Conservation (phyloP, 495 filamentous ascomycete species). For the Pyrenula aspistea region DNA sequence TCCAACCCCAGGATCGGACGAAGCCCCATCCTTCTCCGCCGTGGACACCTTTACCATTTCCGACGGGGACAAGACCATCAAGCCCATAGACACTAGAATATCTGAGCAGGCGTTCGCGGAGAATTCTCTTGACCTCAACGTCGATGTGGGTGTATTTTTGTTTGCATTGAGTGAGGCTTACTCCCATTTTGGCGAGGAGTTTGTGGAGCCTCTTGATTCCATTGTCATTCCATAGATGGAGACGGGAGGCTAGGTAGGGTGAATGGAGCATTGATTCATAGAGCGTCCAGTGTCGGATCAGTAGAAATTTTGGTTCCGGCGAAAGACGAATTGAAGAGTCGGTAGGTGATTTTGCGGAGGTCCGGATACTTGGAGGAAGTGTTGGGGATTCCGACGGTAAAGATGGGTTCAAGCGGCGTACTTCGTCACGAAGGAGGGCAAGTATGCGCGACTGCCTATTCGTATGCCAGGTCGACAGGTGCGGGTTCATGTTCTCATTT, state of each 20-base stretch:
- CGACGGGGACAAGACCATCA: slow-evolving; percentile 75
- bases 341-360: slow-evolving; percentile 74
- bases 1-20: slow-evolving; percentile 95
- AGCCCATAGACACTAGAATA: slow-evolving; percentile 86
- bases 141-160: slow-evolving; percentile 98
- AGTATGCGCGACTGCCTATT: slow-evolving; percentile 74
- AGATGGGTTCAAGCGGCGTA: slow-evolving; percentile 82
- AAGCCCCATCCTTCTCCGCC: slow-evolving; percentile 81
- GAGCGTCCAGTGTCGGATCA: slow-evolving; percentile 91
- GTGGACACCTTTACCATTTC: slow-evolving; percentile 39
- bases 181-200: slow-evolving; percentile 93
- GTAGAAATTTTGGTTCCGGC: slow-evolving; percentile 85
- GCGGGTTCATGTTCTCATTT: slow-evolving; percentile 6
- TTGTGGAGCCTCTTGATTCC: slow-evolving; percentile 90
- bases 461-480: slow-evolving; percentile 59
- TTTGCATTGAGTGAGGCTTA: slow-evolving; percentile 83
- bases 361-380: slow-evolving; percentile 45
- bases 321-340: slow-evolving; percentile 88
- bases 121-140: slow-evolving; percentile 82
- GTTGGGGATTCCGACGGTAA: slow-evolving; percentile 54
- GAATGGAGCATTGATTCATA: slow-evolving; percentile 99
- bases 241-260: slow-evolving; percentile 79
- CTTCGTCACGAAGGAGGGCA: slow-evolving; percentile 81
- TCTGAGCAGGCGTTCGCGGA: slow-evolving; percentile 75
- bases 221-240: slow-evolving; percentile 88